These are phyloP conservation scores for Crithidia sp. DNA, from an alignment of 208 protist species.

Conservation along the genomic window DNA sequence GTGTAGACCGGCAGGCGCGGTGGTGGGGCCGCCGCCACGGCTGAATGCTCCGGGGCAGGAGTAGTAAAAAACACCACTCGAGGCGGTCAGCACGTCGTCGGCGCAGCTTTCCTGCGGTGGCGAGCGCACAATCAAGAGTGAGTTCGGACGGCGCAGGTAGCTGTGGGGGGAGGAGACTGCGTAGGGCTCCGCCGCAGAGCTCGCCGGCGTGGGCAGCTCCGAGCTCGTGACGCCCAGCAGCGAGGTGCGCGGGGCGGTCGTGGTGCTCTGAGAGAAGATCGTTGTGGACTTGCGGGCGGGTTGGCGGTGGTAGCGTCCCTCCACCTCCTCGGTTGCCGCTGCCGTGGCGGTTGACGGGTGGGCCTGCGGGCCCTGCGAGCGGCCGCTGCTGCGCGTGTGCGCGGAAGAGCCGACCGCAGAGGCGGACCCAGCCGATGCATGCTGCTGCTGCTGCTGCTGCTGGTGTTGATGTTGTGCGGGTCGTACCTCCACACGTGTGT, in stretches of 20 bases:
- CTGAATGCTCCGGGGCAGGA: constrained; percentile 10
- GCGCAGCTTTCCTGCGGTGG: constrained; percentile 20
- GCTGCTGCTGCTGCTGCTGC: not conserved
- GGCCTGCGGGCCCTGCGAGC: too few species aligned
- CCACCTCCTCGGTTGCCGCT: constrained; percentile 7
- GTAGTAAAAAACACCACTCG: constrained; percentile 7
- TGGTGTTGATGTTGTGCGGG: not conserved
- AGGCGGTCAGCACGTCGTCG: not conserved
- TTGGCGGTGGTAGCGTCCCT: constrained; percentile 5
- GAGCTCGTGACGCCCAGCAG: constrained; percentile 27
- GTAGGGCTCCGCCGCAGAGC: constrained; percentile 3
- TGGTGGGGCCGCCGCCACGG: not conserved
- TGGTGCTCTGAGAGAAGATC: constrained; percentile 22
- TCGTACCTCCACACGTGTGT: not conserved
- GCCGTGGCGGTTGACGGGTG: not conserved
- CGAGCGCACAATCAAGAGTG: constrained; percentile 20
- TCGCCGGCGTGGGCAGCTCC: constrained; percentile 30
- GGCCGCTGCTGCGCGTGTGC: too few species aligned
- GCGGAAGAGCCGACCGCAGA: too few species aligned
- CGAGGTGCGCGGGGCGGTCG: constrained; percentile 18
- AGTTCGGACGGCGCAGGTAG: constrained; percentile 19
- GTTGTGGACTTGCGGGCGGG: constrained; percentile 11
- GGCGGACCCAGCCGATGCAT: not conserved
- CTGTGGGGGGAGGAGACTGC: not conserved
- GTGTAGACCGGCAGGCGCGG: not conserved